Conservation (phyloP, 2,329 filamentous ascomycete species). For the Pseudophaeomoniella oleicola region DNA sequence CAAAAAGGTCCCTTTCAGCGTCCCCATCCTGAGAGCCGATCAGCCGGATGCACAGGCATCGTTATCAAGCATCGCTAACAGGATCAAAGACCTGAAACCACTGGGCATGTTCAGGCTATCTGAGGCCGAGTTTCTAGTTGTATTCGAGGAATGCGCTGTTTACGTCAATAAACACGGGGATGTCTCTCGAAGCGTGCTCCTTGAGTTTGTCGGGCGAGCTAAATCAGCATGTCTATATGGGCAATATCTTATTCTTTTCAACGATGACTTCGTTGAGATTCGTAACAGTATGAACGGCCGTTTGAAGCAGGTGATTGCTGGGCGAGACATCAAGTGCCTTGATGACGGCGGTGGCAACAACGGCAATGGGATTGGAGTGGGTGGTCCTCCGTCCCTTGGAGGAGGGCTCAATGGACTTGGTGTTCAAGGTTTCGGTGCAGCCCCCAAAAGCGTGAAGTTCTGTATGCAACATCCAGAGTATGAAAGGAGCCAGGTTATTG, state of each 20-base stretch:
- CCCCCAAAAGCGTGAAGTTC: constrained; percentile 71
- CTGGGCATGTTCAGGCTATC: constrained; percentile 94
- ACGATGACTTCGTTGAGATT: constrained; percentile 92
- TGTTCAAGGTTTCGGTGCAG: constrained; percentile 17
- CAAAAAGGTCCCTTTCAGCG: constrained; percentile 89
- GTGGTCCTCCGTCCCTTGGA: constrained; percentile 21
- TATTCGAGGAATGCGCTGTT: constrained; percentile 90
- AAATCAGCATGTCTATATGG: constrained; percentile 78
- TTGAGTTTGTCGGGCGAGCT: constrained; percentile 97
- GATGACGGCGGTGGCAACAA: constrained; percentile 67
- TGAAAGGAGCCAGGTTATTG: constrained; percentile 68
- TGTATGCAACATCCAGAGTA: constrained; percentile 88
- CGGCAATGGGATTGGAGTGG: constrained; percentile 38
- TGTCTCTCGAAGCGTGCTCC: constrained; percentile 81
- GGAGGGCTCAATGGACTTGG: constrained; percentile 18
- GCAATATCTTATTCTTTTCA: constrained; percentile 83
- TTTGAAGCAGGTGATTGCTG: constrained; percentile 83
- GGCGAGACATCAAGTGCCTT: constrained; percentile 74
- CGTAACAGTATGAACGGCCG: constrained; percentile 92
- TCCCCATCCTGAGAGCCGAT: constrained; percentile 61
- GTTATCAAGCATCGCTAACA: constrained; percentile 70
- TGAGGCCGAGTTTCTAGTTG: constrained; percentile 81
- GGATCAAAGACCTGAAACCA: constrained; percentile 69
- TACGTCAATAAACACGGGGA: constrained; percentile 98
- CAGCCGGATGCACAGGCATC: constrained; percentile 42